Conservation (phyloP, 176 grass and related monocot genomes). For the Aegilops umbellulata region DNA sequence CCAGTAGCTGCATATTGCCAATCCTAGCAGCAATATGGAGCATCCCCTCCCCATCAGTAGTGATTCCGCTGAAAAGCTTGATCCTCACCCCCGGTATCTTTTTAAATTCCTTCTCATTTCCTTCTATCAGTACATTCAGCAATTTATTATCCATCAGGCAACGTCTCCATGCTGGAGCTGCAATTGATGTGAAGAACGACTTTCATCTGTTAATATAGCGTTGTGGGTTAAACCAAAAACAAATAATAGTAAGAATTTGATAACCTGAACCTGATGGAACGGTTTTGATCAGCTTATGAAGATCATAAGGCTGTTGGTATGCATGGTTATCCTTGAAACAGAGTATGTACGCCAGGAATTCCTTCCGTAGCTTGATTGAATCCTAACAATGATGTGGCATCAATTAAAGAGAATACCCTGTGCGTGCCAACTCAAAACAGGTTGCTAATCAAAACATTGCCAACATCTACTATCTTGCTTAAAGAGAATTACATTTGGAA, state of each 20-base stretch:
- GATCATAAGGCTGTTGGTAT: not conserved
- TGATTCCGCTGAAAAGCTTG: not conserved
- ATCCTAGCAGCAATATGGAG: not conserved
- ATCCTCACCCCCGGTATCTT: too few species aligned
- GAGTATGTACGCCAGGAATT: not conserved
- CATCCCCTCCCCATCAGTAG: not conserved
- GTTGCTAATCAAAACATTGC: not conserved
- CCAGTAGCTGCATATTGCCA: not conserved
- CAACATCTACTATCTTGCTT: not conserved
- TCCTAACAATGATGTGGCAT: not conserved
- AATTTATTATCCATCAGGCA: not conserved
- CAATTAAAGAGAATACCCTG: not conserved
- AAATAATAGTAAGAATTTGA: not conserved
- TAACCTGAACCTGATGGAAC: not conserved
- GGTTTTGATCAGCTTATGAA: not conserved
- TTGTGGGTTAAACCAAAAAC: not conserved
- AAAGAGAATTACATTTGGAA: not conserved
- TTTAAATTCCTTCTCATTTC: too few species aligned
- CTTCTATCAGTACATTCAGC: not conserved
- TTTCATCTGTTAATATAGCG: not conserved
- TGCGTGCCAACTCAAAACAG: not conserved
- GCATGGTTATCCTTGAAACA: not conserved
- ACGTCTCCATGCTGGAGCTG: not conserved
- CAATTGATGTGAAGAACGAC: not conserved
- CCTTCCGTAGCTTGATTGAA: not conserved